Base-by-base conservation (phyloP, 2,329 filamentous ascomycete species). In the Cyanodermella asteris region DNA sequence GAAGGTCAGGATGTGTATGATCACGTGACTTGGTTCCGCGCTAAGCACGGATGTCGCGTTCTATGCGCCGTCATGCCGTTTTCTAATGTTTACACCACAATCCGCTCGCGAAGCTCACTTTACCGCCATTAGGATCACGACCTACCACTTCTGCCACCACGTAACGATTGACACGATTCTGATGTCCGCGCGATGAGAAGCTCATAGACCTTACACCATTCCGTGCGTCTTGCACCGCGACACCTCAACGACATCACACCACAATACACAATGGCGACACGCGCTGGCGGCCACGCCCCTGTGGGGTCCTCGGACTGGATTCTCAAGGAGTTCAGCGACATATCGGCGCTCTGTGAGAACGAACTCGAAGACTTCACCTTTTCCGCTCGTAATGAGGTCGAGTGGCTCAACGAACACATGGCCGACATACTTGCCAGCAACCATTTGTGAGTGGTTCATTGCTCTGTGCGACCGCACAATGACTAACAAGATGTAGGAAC, bases 351-450 rank as follows among this genome's bases (percentile, higher is more conserved):
- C 34, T 64, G 75, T 10, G 61, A 73, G 23, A 65, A 80, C 28
- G 87, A 94, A 47, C 64, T 77, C 27, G 84, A 94, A 37, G 90
- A 97, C 51, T 90, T 94, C 43, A 68, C 76, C 21, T 94, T 77
- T 51, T 80, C 81, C 16, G 82, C 78, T 33, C 69, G 77, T 30
- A 91, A 94, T 50, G 87, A 97, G 47, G 57, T 94, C 42, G 82
- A 94, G 45, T 97, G 87, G 87, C 59, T 97, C 39, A 94, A 97
- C 43, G 87, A 94, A 53, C 87, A 97, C 48, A 93, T 97, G 84
- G 68, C 69, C 24, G 80, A 91, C 34, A 78, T 97, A 41, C 91
- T 94, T 46, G 73, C 71, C 40, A 70, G 73, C 38, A 75, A 81
- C 42, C 69, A 82, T 50, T 66, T 81, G 87, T 93, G 65, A 41